Evolutionary conservation across 805 yeast species (phyloP), one percentile per base, ranked within the genome.

Genomic region (Saccharomycopsis schoenii): DNA sequence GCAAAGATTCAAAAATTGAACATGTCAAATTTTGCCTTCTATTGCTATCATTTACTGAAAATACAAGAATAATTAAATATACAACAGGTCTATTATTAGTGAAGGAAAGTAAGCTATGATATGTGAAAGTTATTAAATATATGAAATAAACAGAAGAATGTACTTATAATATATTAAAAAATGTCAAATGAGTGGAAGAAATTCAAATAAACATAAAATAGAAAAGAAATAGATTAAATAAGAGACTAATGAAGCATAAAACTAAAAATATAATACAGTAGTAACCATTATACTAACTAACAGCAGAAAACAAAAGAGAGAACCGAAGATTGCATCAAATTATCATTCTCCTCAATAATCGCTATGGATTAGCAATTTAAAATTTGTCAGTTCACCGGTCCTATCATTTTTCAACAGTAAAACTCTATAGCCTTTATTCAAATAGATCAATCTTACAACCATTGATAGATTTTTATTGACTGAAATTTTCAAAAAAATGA

Each of bases 381-480:
- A 78, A 66, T 79, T 79, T 17, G 81, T 72, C 51, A 77, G 71
- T 67, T 86, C 89, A 69, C 92, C 97, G 1, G 99, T 98, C 64
- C 84, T 83, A 34, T 77, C 67, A 70, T 89, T 97, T 68, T 81
- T 83, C 14, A 94, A 72, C 0, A 92, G 90, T 15, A 91, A 71
- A 68, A 90, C 94, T 57, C 97, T 78, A 71, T 85, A 94, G 0
- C 99, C 99, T 58, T 79, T 77, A 56, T 83, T 84, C 65, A 94
- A 68, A 63, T 83, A 79, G n/a, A 77, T 75, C 43, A 93, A 68
- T 61, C 86, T 83, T 17, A 81, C 74, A 24, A 88, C 84, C 61
- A 80, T 52, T 4, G 36, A 36, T 25, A 37, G 17, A 15, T 73
- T 74, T 1, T 82, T 72, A 64, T 80, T 79, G 2, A 85, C 77